Evolutionary conservation across 108 stramenopile species (phyloP).

Genomic region (Craspedostauros australis): DNA sequence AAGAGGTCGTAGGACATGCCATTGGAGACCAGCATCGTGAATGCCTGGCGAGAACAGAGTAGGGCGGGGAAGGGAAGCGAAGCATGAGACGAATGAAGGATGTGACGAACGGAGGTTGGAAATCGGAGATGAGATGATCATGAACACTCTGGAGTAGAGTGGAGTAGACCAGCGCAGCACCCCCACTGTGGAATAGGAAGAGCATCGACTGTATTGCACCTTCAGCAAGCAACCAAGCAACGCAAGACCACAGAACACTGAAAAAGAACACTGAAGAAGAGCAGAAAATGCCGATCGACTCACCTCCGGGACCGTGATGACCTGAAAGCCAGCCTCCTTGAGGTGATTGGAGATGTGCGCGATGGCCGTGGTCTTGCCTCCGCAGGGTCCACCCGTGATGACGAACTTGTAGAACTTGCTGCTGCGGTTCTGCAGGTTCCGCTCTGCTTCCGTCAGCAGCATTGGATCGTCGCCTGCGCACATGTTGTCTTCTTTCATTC

Average conservation of each 20-base stretch:
- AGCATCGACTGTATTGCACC: no score
- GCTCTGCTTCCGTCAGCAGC: conserved; percentile 20
- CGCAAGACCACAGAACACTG: neutral
- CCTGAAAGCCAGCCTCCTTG: conserved; percentile 82
- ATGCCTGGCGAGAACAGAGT: no score
- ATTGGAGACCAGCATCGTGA: conserved; percentile 79
- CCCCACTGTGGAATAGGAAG: no score
- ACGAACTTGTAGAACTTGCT: conserved; percentile 66
- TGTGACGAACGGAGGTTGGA: no score
- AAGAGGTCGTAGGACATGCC: conserved; percentile 71
- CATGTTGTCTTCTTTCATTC: no score
- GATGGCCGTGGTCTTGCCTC: conserved; percentile 92
- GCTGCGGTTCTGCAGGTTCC: conserved; percentile 33
- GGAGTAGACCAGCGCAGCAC: no score
- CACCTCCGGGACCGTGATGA: conserved; percentile 89
- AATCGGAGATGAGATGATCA: no score
- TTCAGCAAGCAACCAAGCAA: no score
- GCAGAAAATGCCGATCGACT: neutral
- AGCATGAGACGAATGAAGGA: neutral
- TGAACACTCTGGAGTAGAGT: no score
- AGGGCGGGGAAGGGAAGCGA: neutral
- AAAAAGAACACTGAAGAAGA: neutral
- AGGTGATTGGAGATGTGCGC: conserved; percentile 59
- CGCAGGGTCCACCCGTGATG: conserved; percentile 96
- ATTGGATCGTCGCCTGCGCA: no score